phyloP scores from a whole-genome alignment of 2,329 filamentous ascomycete species.

The Harringtonia aguacate region DNA sequence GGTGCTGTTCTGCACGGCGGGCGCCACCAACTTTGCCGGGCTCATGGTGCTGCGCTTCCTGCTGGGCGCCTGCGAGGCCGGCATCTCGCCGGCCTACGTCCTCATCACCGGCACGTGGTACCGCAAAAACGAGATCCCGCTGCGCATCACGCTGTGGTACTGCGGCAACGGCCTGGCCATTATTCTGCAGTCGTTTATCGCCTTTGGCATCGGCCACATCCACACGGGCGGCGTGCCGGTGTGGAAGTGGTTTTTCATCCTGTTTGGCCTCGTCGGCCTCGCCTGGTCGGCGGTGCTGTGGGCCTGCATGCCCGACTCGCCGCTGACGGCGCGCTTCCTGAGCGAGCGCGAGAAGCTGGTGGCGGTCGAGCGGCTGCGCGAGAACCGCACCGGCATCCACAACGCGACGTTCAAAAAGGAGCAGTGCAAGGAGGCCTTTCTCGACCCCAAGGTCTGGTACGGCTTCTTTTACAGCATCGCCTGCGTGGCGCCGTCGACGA shows the following conservation, averaged over 20 bases:
- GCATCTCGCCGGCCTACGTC: conserved; percentile 39
- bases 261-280: conserved; percentile 39
- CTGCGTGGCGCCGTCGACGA: conserved; percentile 13
- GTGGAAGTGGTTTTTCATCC: conserved; percentile 34
- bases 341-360: conserved; percentile 43
- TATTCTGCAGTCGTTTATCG: conserved; percentile 43
- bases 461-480: conserved; percentile 35
- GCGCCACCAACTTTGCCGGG: conserved; percentile 34
- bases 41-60: conserved; percentile 33
- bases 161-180: conserved; percentile 44
- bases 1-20: conserved; percentile 37
- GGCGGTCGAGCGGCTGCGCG: conserved; percentile 44
- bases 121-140: conserved; percentile 37
- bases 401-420: conserved; percentile 29
- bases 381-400: conserved; percentile 35
- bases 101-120: conserved; percentile 46
- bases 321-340: conserved; percentile 47
- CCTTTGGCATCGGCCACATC: conserved; percentile 40
- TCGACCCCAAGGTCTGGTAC: conserved; percentile 31
- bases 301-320: conserved; percentile 53
- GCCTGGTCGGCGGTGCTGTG: conserved; percentile 39
- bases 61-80: conserved; percentile 35
- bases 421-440: conserved; percentile 26
- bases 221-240: conserved; percentile 28
- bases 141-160: conserved; percentile 40